Evolutionary conservation across 305 asterid genomes (phyloP), one percentile per base, ranked within the genome.

Genomic region (Ajuga reptans): DNA sequence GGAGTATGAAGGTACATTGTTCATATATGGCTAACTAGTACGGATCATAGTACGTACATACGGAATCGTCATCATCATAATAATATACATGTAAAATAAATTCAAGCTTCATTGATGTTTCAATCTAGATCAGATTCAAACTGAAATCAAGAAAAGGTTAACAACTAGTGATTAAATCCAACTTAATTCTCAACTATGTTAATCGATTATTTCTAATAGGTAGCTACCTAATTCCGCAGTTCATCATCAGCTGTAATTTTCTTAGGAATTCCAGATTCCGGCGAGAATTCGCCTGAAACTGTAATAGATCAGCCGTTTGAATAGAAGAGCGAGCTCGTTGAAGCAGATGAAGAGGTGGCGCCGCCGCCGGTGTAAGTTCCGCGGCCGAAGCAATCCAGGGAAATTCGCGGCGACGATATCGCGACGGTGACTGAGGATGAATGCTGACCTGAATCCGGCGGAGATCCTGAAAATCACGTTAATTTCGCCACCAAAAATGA

Each of bases 371-470:
- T 72, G 59, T 81, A 67, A 2, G 87, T 65, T 45, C 87, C 75
- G 53, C 81, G 88, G 34, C 87, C 83, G 50, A 84, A 85, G 66
- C 84, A 85, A 36, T 90, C 97, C 36, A 90, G 73, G 11, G 95
- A 84, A 16, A 85, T 88, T 54, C 86, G 76, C 16, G 95, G 96
- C 34, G 95, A 90, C 5, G 98, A 88, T n/a, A 86, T 45, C 0
- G 97, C 95, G 17, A 83, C 76, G 5, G 95, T 92, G 67, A 90
- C 89, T 0, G 94, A 77, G 10, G 96, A 86, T 0, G 95, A 83
- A 56, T 83, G 85, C 1, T 77, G 84, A 61, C 86, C 91, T 0
- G 97, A 88, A 53, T 88, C 95, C 18, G 87, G 84, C 14, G 92
- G 91, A 6, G 93, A 88, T 78, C 88, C 95, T 86, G 77, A 10